Percentiles rank a stretch among this genome's conserved stretches.
phyloP scores from a whole-genome alignment of 495 filamentous ascomycete species.

The Bathelium albidoporum region DNA sequence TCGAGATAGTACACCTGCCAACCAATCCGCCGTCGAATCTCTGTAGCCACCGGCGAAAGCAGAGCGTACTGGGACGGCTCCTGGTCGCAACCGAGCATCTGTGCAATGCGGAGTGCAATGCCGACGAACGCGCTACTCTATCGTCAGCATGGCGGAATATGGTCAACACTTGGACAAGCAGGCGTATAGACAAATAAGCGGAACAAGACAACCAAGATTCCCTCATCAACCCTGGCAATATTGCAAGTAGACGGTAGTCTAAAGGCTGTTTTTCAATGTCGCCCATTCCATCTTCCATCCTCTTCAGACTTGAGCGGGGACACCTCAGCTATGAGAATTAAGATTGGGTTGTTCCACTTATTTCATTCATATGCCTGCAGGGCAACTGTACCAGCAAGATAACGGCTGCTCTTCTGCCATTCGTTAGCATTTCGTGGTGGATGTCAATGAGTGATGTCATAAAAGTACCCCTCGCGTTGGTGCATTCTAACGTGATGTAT shows the following conservation, averaged over 20 bases:
- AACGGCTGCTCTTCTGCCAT: constrained; percentile 1
- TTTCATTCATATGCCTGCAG: neutral
- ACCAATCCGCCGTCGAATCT: constrained; percentile 16
- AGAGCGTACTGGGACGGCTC: constrained; percentile 11
- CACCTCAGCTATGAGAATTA: neutral
- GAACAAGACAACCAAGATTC: neutral
- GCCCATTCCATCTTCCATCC: neutral
- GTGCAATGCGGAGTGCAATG: constrained; percentile 13
- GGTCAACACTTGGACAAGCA: neutral
- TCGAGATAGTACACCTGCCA: constrained; percentile 16
- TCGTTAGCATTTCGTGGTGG: neutral
- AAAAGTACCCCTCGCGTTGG: neutral
- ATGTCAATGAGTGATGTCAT: neutral
- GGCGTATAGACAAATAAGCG: neutral
- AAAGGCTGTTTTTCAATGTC: neutral
- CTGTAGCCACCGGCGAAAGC: neutral
- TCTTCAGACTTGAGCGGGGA: neutral
- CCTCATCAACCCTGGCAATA: neutral
- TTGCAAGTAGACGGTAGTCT: neutral
- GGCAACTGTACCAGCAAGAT: neutral
- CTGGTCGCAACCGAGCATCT: constrained; percentile 16
- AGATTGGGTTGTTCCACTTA: neutral
- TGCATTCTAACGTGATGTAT: constrained; percentile 5
- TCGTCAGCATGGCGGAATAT: neutral
- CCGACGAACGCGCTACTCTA: constrained; percentile 10